Evolutionary conservation across 2,329 filamentous ascomycete species (phyloP), one percentile per base, ranked within the genome.

Genomic region (Simplicillium aogashimaense): DNA sequence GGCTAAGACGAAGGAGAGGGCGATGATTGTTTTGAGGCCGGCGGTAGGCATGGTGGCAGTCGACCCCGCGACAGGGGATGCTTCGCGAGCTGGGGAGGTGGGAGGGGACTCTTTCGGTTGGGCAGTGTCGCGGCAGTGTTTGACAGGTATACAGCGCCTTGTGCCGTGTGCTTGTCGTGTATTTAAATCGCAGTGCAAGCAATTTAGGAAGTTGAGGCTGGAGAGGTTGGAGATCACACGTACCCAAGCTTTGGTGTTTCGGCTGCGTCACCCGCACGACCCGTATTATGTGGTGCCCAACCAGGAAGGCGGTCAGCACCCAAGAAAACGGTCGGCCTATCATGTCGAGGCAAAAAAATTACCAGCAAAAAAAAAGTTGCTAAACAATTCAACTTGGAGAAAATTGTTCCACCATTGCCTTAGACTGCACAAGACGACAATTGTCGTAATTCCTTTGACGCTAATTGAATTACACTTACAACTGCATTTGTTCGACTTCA

Each of bases 21-120:
- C 87, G 65, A 98, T 98, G 67, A 98, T 98, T 52, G 92, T 98
- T 70, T 95, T 97, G 58, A 98, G 81, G 61, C 92, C 92, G 54
- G 92, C 88, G 71, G 86, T 77, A 68, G 74, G 63, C 74, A 78
- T 78, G 48, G 54, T 71, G 66, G 57, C n/a, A n/a, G n/a, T n/a
- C n/a, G n/a, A n/a, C n/a, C n/a, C n/a, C n/a, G n/a, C n/a, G n/a
- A n/a, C n/a, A n/a, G n/a, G n/a, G n/a, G n/a, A n/a, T n/a, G n/a
- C n/a, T n/a, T n/a, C n/a, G n/a, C n/a, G n/a, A n/a, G n/a, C n/a
- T n/a, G n/a, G n/a, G n/a, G n/a, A n/a, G n/a, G n/a, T n/a, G n/a
- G n/a, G n/a, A n/a, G n/a, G n/a, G n/a, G n/a, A n/a, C n/a, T n/a
- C n/a, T n/a, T n/a, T n/a, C n/a, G n/a, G n/a, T n/a, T n/a, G n/a